phyloP scores from a whole-genome alignment of 805 yeast species.

The Pichia cephalocereana region DNA sequence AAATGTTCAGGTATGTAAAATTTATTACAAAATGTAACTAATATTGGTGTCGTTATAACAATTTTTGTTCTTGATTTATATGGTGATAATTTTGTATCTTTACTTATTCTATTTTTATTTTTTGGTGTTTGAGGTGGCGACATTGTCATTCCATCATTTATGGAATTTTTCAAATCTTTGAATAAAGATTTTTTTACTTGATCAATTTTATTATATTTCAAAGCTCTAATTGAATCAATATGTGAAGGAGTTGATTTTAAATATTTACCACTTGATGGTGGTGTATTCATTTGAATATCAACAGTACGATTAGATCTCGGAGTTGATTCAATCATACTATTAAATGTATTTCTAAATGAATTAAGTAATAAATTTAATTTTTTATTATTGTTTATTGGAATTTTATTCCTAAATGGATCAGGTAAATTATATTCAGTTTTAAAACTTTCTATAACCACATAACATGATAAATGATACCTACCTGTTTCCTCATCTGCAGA shows the following conservation, averaged over 20 bases:
- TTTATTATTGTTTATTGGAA: conserved; percentile 47
- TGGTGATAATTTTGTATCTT: neutral
- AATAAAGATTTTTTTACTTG: conserved; percentile 5
- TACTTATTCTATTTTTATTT: neutral
- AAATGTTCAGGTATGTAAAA: conserved; percentile 51
- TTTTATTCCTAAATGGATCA: conserved; percentile 37
- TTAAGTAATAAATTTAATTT: conserved; percentile 35
- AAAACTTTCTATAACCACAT: conserved; percentile 45
- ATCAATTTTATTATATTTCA: neutral
- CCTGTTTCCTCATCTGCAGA: conserved; percentile 53
- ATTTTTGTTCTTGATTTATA: conserved; percentile 2
- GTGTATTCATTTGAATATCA: neutral
- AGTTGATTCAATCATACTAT: conserved; percentile 8
- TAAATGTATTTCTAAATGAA: conserved; percentile 25
- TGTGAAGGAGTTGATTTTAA: conserved; percentile 1
- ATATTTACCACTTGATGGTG: neutral
- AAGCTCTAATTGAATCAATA: neutral
- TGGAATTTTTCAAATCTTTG: neutral
- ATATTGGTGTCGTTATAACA: conserved; percentile 27
- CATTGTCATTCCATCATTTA: neutral
- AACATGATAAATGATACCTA: conserved; percentile 60
- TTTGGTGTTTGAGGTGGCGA: conserved; percentile 1
- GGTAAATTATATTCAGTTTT: conserved; percentile 36
- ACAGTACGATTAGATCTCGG: conserved; percentile 10
- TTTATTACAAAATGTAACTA: conserved; percentile 46